phyloP scores from a whole-genome alignment of 2,329 filamentous ascomycete species.

The Fusarium keratoplasticum region DNA sequence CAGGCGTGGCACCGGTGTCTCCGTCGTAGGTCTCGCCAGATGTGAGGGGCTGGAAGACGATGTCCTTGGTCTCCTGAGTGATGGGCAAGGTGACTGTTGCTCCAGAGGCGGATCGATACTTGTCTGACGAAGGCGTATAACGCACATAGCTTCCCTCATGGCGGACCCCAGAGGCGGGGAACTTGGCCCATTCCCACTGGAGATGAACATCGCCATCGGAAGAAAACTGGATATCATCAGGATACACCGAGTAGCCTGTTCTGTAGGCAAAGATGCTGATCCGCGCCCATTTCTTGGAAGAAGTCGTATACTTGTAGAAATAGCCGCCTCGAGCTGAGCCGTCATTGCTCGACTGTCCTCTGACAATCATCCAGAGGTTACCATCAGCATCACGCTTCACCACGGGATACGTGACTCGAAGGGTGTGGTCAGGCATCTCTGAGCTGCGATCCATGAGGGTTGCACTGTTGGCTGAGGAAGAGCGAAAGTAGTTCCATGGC shows the following conservation, averaged over 20 bases:
- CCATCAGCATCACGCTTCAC: conserved; percentile 18
- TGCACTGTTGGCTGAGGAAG: conserved; percentile 31
- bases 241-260: conserved; percentile 41
- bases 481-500: conserved; percentile 42
- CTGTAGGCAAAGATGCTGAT: conserved; percentile 34
- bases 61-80: conserved; percentile 15
- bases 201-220: conserved; percentile 43
- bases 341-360: conserved; percentile 19
- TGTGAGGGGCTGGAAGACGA: conserved; percentile 34
- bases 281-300: background rate
- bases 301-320: conserved; percentile 19
- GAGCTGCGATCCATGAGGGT: conserved; percentile 33
- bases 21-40: conserved; percentile 33
- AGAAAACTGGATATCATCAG: conserved; percentile 43
- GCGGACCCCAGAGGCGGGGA: conserved; percentile 40
- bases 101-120: conserved; percentile 29
- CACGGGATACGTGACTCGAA: conserved; percentile 26
- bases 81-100: background rate
- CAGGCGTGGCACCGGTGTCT: conserved; percentile 30
- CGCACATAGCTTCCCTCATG: conserved; percentile 44
- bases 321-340: conserved; percentile 14
- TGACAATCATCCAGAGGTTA: conserved; percentile 16
- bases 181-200: conserved; percentile 46
- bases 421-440: conserved; percentile 36
- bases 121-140: conserved; percentile 36